Base-by-base conservation (phyloP, 306 rosid genomes). In the Glycine latifolia region DNA sequence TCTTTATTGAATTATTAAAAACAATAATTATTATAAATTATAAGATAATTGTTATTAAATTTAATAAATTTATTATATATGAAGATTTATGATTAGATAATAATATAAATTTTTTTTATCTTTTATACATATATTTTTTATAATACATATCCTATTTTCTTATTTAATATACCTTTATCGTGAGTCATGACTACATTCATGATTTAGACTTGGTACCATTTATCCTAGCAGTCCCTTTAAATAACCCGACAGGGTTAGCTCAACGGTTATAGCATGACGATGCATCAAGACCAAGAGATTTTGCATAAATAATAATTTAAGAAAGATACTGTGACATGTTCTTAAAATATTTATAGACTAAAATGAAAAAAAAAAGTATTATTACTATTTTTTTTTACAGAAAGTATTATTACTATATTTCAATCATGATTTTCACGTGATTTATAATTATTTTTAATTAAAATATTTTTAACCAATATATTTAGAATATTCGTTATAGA, bases 131-230 rank as follows among this genome's bases (percentile, higher is more conserved):
- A 26, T 26, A 26, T 26, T 0, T 26, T 0, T 26, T 26, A 0
- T 26, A 26, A 58, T 20, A 58, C 4, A 17, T 2, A 5, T 20
- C 10, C 41, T 37, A 37, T 37, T 37, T 3, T 37, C 41, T 37
- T 37, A 37, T 37, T 37, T 37, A 37, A 37, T 37, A 37, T 37
- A 0, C 31, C 44, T 4, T 39, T 10, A 9, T 20, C 14, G 11
- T 10, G 31, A 26, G 2, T 9, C 3, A 20, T 59, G 37, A 20
- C 14, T 20, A 31, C 63, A 59, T 60, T 46, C 7, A 26, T 52
- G 74, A 77, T 65, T 50, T 37, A 52, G 74, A 65, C 66, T 52
- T 10, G 26, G 41, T 44, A 63, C 41, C 81, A 31, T 62, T 26
- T 26, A 26, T 26, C 16, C 33, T 2, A 11, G 3, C 46, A 26